A percentile compares a stretch with the other conserved stretches of the same genome.
Evolutionary conservation across 257 asterid species (phyloP).

Genomic region (Solanum neorickii): DNA sequence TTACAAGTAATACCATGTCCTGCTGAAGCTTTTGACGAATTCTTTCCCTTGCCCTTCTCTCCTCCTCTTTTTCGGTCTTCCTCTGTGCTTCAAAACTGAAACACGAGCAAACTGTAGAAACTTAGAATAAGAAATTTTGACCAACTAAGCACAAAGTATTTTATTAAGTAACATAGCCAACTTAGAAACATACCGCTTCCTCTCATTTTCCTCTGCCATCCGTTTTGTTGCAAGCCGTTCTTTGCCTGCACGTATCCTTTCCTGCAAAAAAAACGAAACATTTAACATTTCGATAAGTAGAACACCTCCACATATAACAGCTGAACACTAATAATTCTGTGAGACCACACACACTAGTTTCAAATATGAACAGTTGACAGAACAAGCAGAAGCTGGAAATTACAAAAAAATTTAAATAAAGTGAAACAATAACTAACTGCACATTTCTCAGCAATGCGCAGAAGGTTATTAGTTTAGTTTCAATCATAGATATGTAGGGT

Average conservation of each 20-base stretch:
- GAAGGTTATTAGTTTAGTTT: not conserved
- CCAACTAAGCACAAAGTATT: not conserved
- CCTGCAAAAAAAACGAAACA: conserved; percentile 21
- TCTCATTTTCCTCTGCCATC: conserved; percentile 52
- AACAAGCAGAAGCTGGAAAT: not conserved
- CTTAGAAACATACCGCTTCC: conserved; percentile 34
- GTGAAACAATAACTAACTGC: not conserved
- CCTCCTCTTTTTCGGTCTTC: conserved; percentile 57
- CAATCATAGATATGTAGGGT: not conserved
- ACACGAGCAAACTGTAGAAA: not conserved
- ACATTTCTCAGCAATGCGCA: not conserved
- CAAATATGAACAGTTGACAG: not conserved
- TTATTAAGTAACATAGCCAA: not conserved
- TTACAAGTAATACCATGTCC: conserved; percentile 46
- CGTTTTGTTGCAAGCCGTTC: conserved; percentile 34
- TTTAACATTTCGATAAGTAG: not conserved
- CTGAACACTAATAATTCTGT: not conserved
- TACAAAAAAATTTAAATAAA: not conserved
- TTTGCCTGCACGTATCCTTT: conserved; percentile 47
- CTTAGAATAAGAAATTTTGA: not conserved
- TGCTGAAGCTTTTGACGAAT: conserved; percentile 59
- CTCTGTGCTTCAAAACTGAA: conserved; percentile 35
- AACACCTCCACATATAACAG: not conserved
- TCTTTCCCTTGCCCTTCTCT: conserved; percentile 48
- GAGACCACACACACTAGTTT: not conserved